A percentile compares a stretch with the other conserved stretches of the same genome.
Evolutionary conservation across 2,329 filamentous ascomycete species (phyloP).

Genomic region (Ophiostoma ulmi): DNA sequence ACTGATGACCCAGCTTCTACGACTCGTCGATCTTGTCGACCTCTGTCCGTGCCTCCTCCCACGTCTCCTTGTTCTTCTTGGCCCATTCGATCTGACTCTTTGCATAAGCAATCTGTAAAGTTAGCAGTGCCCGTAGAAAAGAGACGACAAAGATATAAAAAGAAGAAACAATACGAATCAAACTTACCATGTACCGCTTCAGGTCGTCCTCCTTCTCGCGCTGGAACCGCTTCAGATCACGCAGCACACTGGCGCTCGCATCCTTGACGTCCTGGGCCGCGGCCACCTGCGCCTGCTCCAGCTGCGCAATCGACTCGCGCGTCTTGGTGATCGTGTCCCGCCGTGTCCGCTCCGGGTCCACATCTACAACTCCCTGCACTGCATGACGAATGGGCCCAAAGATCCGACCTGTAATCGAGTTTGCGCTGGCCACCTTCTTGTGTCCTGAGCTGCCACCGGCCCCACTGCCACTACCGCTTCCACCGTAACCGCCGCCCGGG

Average conservation of each 20-base stretch:
- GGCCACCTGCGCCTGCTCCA: slow-evolving; percentile 85
- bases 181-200: slow-evolving; percentile 85
- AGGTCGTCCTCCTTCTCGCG: slow-evolving; percentile 92
- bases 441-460: slow-evolving; percentile 47
- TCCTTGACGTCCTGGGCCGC: slow-evolving; percentile 90
- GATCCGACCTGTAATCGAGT: slow-evolving; percentile 87
- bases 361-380: slow-evolving; percentile 91
- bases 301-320: slow-evolving; percentile 73
- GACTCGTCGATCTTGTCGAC: slow-evolving; percentile 77
- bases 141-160: not conserved
- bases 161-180: not conserved
- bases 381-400: slow-evolving; percentile 94
- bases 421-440: slow-evolving; percentile 75
- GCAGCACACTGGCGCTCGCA: slow-evolving; percentile 79
- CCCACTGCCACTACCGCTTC: not conserved
- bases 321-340: slow-evolving; percentile 95
- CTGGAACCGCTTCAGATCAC: slow-evolving; percentile 90
- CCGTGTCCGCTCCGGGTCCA: slow-evolving; percentile 87
- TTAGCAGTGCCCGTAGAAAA: not conserved
- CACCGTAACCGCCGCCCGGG: slow-evolving; percentile 33
- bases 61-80: slow-evolving; percentile 81
- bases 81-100: slow-evolving; percentile 94
- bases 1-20: slow-evolving; percentile 29
- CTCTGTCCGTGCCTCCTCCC: slow-evolving; percentile 84
- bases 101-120: slow-evolving; percentile 75